Base-by-base conservation (phyloP, 2,329 filamentous ascomycete genomes). In the Fusarium armeniacum region DNA sequence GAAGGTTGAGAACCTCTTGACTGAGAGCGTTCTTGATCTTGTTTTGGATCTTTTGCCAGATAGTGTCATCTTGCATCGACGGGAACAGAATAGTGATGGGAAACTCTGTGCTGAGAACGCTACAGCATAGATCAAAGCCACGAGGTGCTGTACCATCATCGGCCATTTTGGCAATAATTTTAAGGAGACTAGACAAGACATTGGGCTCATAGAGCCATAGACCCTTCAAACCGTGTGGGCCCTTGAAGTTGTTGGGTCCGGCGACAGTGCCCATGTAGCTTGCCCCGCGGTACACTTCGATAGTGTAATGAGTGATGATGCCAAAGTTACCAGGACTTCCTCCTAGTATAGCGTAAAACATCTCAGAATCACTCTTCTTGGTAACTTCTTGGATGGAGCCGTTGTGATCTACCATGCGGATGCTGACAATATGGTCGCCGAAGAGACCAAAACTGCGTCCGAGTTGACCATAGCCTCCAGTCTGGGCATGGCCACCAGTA, bases 261-360 rank as follows among this genome's bases (percentile, higher is more conserved):
- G 45, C 45, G 3, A 69, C 59, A 1, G 67, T 71, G 2, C 82
- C 82, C 41, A 75, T 70, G 5, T 83, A 81, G 9, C 81, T 82
- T 20, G 75, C 67, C 56, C 66, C 69, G 2, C 67, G 64, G 24
- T 82, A 81, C 22, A 81, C 81, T 62, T 83, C 78, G 30, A 84
- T 75, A 0, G 85, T 88, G 75, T 70, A 74, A 87, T 82, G 87
- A 1, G 83, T 81, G 5, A 89, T 82, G 5, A 90, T 81, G 2
- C 84, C 88, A 51, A 87, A 86, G 35, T 85, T 89, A 2, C 86
- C 87, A 0, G 84, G 85, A 4, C 88, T 87, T 4, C 87, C 87
- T 5, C 87, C 87, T 10, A 83, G 80, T 5, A 89, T 78, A 3
- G 86, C 87, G 80, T 85, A 90, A 76, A 88, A 90, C 1, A 90